These are phyloP conservation scores for Skeletonema marinoi DNA, from an alignment of 108 stramenopile species.

Conservation along the genomic window DNA sequence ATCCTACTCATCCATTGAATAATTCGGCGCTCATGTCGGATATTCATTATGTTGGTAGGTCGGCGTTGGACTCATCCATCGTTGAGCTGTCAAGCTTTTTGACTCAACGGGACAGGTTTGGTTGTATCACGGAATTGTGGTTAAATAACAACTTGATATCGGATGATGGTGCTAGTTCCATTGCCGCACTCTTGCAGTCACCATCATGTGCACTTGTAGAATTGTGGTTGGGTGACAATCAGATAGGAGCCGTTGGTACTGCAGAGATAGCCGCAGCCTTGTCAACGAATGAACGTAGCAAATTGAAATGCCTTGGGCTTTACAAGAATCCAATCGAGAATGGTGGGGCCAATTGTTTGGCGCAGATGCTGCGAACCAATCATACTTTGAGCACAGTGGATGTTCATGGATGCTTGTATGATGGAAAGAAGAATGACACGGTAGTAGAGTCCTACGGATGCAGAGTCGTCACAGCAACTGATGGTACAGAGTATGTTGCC, in stretches of 20 bases:
- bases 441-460: constrained; percentile 37
- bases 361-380: constrained; percentile 43
- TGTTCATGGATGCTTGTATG: constrained; percentile 42
- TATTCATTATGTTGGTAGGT: constrained; percentile 43
- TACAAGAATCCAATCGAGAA: constrained; percentile 42
- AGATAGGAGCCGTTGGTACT: constrained; percentile 33
- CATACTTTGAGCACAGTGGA: constrained; percentile 40
- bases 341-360: constrained; percentile 38
- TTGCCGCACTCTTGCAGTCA: constrained; percentile 28
- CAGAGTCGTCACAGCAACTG: constrained; percentile 23
- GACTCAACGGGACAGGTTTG: constrained; percentile 29
- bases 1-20: constrained; percentile 40
- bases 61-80: constrained; percentile 23
- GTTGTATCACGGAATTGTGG: constrained; percentile 45
- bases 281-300: constrained; percentile 18
- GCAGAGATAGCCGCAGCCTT: constrained; percentile 32
- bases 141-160: constrained; percentile 38
- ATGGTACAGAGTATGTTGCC: constrained; percentile 41
- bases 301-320: constrained; percentile 43
- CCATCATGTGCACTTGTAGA: constrained; percentile 42
- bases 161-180: constrained; percentile 35
- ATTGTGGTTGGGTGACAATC: constrained; percentile 44
- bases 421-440: not conserved
- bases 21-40: constrained; percentile 17
- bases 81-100: constrained; percentile 30